Evolutionary conservation across 2,329 filamentous ascomycete species (phyloP), one percentile per base, ranked within the genome.

Genomic region (Cryphonectria nitschkei): DNA sequence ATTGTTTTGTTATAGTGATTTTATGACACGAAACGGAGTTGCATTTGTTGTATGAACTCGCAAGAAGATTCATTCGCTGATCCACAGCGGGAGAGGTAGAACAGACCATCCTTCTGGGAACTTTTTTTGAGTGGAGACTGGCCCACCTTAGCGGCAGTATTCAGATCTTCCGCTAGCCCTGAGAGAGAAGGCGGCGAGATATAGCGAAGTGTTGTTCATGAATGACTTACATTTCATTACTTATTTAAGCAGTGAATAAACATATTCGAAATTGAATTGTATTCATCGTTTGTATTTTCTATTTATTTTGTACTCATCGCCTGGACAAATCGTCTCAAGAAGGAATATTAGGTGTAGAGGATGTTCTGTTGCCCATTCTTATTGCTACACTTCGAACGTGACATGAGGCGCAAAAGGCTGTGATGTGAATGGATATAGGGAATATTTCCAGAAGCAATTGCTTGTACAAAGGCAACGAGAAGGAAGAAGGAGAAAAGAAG

Each of bases 171-270:
- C 39, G 65, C 58, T 67, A 62, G 54, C 67, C 50, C 58, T 67
- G 68, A 70, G 68, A 37, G 8, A 16, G 9, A 72, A 73, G 54
- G 54, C 54, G 54, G 54, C 54, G 65, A 73, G 72, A 71, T 67
- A 71, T 34, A 26, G 52, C 67, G 71, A 91, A 92, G 90, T 90
- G 92, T 92, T 89, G 89, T 89, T 90, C 87, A 87, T 89, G 87
- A 87, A 95, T 95, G 93, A 95, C 92, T 37, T 39, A 94, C 90
- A 90, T 89, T 91, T 63, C 74, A 66, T 72, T 73, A 76, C 76
- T 92, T 90, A 39, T 39, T 39, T 11, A 92, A 89, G 90, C 88
- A 87, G 89, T 88, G 8, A 39, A 34, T 26, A 26, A 26, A 26
- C 26, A 26, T 26, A 26, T 34, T 34, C 34, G 34, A 6, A 34